These are phyloP conservation scores for Penicillium griseofulvum DNA, from an alignment of 2,329 filamentous ascomycete species.

Conservation along the genomic window DNA sequence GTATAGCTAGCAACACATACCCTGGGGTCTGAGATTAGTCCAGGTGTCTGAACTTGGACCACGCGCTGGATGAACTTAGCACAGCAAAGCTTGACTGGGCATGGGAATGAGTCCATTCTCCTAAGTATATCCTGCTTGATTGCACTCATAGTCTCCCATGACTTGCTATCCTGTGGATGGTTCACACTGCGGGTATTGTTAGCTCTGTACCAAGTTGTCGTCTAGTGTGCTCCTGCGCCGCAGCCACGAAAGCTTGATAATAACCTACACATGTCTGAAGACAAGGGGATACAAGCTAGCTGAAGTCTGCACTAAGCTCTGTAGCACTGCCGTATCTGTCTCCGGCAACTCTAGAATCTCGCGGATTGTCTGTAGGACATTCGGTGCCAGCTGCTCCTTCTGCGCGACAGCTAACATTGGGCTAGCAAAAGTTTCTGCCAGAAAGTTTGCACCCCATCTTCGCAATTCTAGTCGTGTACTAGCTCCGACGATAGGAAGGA, in stretches of 20 bases:
- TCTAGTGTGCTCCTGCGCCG: not conserved
- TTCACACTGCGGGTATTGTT: conserved; percentile 64
- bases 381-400: conserved; percentile 76
- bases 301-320: conserved; percentile 80
- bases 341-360: conserved; percentile 67
- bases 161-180: conserved; percentile 74
- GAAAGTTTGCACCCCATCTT: conserved; percentile 93
- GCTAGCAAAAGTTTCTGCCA: conserved; percentile 92
- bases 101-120: conserved; percentile 77
- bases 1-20: conserved; percentile 52
- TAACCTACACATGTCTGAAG: conserved; percentile 80
- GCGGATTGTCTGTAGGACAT: conserved; percentile 74
- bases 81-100: conserved; percentile 84
- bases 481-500: conserved; percentile 84
- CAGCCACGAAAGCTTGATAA: conserved; percentile 19
- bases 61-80: conserved; percentile 96
- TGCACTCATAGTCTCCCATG: conserved; percentile 82
- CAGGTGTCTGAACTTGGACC: conserved; percentile 86
- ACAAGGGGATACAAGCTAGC: conserved; percentile 91
- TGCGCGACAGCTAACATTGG: conserved; percentile 73
- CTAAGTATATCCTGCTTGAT: conserved; percentile 88
- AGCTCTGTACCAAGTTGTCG: conserved; percentile 14
- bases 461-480: conserved; percentile 74
- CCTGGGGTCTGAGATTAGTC: conserved; percentile 74
- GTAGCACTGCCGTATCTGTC: conserved; percentile 76